Evolutionary conservation across 129 eudicot species (phyloP).

Genomic region (Tagetes erecta): DNA sequence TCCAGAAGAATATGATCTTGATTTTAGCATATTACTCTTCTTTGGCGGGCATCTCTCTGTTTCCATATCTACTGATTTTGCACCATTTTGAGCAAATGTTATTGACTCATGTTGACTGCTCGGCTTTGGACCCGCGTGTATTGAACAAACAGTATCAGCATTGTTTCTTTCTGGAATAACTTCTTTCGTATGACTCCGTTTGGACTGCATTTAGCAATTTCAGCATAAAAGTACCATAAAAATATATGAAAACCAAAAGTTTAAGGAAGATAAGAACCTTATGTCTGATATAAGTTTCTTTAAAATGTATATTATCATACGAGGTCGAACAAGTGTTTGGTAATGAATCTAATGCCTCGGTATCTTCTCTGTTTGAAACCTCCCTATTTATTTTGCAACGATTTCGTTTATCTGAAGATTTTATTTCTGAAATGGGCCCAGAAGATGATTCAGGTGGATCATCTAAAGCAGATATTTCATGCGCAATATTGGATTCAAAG

Average conservation of each 20-base stretch:
- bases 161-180: slow-evolving; percentile 34
- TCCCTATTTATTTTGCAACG: slow-evolving; percentile 46
- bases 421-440: slow-evolving; percentile 34
- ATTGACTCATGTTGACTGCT: slow-evolving; percentile 30
- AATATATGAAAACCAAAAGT: slow-evolving; percentile 11
- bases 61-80: slow-evolving; percentile 35
- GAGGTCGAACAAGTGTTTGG: slow-evolving; percentile 44
- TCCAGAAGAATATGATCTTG: slow-evolving; percentile 42
- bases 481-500: slow-evolving; percentile 26
- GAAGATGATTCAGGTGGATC: slow-evolving; percentile 29
- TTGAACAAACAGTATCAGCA: slow-evolving; percentile 23
- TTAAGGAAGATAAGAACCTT: slow-evolving; percentile 37
- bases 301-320: slow-evolving; percentile 29
- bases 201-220: slow-evolving; percentile 25
- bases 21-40: slow-evolving; percentile 46
- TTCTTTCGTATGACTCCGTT: slow-evolving; percentile 38
- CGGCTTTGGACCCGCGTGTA: slow-evolving; percentile 16
- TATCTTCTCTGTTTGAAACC: slow-evolving; percentile 39
- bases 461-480: slow-evolving; percentile 32
- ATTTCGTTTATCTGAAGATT: slow-evolving; percentile 42
- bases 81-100: slow-evolving; percentile 28
- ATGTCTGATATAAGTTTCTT: slow-evolving; percentile 44
- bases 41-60: slow-evolving; percentile 42
- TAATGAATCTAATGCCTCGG: slow-evolving; percentile 25
- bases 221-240: slow-evolving; percentile 1